phyloP scores from a whole-genome alignment of 2,329 filamentous ascomycete species.

The Cercospora nicotianae region DNA sequence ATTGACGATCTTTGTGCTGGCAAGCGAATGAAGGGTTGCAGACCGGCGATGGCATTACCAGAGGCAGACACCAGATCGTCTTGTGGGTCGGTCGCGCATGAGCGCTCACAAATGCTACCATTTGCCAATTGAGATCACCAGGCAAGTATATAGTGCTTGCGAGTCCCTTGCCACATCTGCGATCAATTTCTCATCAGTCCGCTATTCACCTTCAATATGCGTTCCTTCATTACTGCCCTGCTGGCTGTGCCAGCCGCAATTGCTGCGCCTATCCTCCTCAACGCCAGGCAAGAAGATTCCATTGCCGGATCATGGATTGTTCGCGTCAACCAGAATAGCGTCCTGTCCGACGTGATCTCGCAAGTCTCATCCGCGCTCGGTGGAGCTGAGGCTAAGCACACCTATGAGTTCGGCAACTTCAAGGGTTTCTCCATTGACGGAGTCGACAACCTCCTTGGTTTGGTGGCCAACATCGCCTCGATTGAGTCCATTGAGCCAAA shows the following conservation, averaged over 20 bases:
- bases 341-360: constrained; percentile 22
- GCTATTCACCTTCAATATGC: constrained; percentile 19
- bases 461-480: constrained; percentile 33
- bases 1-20: not conserved
- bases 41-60: not conserved
- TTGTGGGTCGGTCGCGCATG: constrained; percentile 1
- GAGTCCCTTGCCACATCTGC: not conserved
- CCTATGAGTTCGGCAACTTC: constrained; percentile 43
- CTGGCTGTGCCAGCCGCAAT: constrained; percentile 27
- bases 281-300: constrained; percentile 22
- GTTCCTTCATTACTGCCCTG: constrained; percentile 26
- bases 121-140: not conserved
- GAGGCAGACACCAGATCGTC: not conserved
- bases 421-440: constrained; percentile 44
- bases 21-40: constrained; percentile 8
- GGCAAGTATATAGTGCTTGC: constrained; percentile 20
- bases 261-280: constrained; percentile 27
- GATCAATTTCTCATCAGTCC: not conserved
- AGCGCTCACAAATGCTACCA: not conserved
- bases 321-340: constrained; percentile 22
- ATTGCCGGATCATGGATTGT: constrained; percentile 30
- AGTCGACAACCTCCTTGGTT: constrained; percentile 34
- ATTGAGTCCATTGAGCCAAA: constrained; percentile 45
- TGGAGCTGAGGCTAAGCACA: constrained; percentile 31
- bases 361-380: constrained; percentile 23